Base-by-base conservation (phyloP, 208 protist genomes). In the Kentomonas sorsogonicus region DNA sequence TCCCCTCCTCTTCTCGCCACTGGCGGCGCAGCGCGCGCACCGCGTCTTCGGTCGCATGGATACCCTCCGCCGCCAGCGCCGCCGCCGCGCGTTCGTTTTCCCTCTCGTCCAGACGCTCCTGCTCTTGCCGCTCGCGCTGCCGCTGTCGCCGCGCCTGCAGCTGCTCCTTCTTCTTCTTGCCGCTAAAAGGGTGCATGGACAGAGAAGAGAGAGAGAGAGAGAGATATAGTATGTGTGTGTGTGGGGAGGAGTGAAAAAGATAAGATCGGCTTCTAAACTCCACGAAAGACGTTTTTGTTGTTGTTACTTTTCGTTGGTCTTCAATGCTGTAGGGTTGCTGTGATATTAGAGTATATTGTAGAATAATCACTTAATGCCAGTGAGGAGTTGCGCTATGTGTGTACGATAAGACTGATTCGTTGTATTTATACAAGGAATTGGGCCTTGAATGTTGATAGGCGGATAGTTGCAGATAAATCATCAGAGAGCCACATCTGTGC, bases 151-250 rank as follows among this genome's bases (percentile, higher is more conserved):
- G 86, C n/a, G 79, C 86, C 62, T 93, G 64, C 51, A 96, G 71
- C 77, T 96, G 90, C 74, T 88, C 79, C 69, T 94, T 96, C 66
- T 96, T 96, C 47, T 88, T 69, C 62, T 94, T 96, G 2, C 86
- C 90, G 66, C 90, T 96, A 61, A 96, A 96, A 1, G 89, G 69
- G 13, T 69, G 75, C 73, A 83, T 82, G n/a, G n/a, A n/a, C n/a
- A n/a, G n/a, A n/a, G n/a, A n/a, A n/a, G n/a, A n/a, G n/a, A n/a
- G n/a, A n/a, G n/a, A n/a, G 33, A 36, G 7, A 15, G 33, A 36
- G 5, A 36, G 7, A 5, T 36, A 15, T 36, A 5, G 11, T 10
- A 47, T 27, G 16, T 5, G 5, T 27, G 16, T 27, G 23, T 27
- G 15, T 47, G n/a, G 15, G 43, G 43, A 26, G 16, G 43, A 47